A percentile compares a stretch with the other conserved stretches of the same genome.
Conservation (phyloP, 1,284 basidiomycete species). For the Fomitopsis betulina region DNA sequence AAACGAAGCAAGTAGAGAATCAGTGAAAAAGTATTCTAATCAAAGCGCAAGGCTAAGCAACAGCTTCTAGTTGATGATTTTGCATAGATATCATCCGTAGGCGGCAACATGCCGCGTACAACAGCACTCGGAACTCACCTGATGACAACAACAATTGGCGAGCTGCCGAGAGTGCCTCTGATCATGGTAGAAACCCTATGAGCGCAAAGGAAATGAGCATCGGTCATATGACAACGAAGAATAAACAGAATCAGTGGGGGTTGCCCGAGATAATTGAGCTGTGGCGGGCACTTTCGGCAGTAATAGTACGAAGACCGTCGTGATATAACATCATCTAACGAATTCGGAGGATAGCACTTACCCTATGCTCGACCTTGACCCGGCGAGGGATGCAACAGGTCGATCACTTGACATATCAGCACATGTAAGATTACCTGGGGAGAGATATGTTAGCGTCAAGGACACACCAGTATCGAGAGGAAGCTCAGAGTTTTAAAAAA, state of each 20-base stretch:
- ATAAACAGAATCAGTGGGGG: constrained; percentile 53
- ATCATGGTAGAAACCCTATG: neutral
- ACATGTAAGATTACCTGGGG: neutral
- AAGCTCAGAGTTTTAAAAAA: constrained; percentile 53
- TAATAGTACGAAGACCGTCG: constrained; percentile 83
- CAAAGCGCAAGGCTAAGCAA: constrained; percentile 67
- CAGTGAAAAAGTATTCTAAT: constrained; percentile 33
- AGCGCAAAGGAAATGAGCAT: neutral
- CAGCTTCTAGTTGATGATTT: constrained; percentile 80
- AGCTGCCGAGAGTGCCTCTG: too few relatives aligned
- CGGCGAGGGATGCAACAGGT: too few relatives aligned
- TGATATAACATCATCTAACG: constrained; percentile 58
- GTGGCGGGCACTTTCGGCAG: constrained; percentile 88
- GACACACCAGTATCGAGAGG: neutral
- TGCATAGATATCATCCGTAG: constrained; percentile 39
- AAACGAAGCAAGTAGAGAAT: neutral
- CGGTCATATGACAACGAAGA: constrained; percentile 3
- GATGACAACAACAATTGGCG: too few relatives aligned
- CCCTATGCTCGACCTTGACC: neutral
- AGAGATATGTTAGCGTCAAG: constrained; percentile 1
- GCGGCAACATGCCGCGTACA: constrained; percentile 5
- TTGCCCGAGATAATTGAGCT: constrained; percentile 78
- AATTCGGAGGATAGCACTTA: neutral
- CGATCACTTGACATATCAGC: too few relatives aligned
- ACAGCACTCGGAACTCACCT: too few relatives aligned